Evolutionary conservation across 2,329 filamentous ascomycete species (phyloP).

Genomic region (Harringtonia lauricola): DNA sequence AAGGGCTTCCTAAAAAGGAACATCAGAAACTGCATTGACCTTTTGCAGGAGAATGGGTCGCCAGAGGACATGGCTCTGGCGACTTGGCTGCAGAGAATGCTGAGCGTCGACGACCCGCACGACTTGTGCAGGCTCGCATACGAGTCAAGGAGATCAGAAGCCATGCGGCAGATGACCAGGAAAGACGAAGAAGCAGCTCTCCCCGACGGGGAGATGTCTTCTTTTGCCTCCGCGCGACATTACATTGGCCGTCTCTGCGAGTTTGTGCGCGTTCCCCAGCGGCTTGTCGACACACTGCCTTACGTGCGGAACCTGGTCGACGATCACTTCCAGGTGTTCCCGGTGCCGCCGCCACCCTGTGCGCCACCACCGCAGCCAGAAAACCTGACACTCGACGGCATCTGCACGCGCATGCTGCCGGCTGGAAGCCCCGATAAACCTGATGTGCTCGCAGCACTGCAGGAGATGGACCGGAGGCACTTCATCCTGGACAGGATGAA

Average conservation of each 20-base stretch:
- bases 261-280: conserved; percentile 25
- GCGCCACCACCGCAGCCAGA: conserved; percentile 16
- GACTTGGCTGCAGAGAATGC: conserved; percentile 5
- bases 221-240: conserved; percentile 24
- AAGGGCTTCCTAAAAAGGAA: background rate
- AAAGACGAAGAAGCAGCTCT: background rate
- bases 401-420: conserved; percentile 21
- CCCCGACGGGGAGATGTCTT: background rate
- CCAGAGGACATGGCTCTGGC: background rate
- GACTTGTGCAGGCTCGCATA: conserved; percentile 5
- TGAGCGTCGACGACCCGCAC: background rate
- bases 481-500: conserved; percentile 15
- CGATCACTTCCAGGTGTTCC: conserved; percentile 15
- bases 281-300: conserved; percentile 23
- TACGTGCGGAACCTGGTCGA: conserved; percentile 21
- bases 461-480: conserved; percentile 17
- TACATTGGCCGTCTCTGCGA: conserved; percentile 33
- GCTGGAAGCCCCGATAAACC: background rate
- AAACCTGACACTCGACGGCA: conserved; percentile 18
- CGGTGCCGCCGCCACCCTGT: conserved; percentile 8
- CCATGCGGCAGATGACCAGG: conserved; percentile 5
- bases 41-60: conserved; percentile 9
- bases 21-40: conserved; percentile 11
- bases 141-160: conserved; percentile 8
- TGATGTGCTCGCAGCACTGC: conserved; percentile 2